Percentiles rank a stretch among this genome's conserved stretches.
Evolutionary conservation across 1,284 basidiomycete species (phyloP).

Genomic region (Marasmius oreades): DNA sequence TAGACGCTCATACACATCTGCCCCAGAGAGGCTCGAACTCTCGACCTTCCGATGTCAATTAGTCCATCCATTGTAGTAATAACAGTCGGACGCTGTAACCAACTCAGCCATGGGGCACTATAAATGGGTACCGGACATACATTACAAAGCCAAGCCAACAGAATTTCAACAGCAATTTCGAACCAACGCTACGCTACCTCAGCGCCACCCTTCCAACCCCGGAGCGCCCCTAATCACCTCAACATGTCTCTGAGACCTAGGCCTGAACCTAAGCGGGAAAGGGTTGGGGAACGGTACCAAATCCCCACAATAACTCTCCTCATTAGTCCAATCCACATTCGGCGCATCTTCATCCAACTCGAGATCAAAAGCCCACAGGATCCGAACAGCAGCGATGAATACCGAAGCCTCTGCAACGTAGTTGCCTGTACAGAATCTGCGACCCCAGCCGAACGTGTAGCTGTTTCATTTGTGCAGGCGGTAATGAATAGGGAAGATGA

Average conservation of each 20-base stretch:
- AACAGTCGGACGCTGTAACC: conserved; percentile 83
- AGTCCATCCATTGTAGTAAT: too few relatives aligned
- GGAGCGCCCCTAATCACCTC: neutral
- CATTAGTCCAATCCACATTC: neutral
- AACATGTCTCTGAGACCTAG: neutral
- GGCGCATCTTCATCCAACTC: neutral
- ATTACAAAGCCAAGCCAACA: too few relatives aligned
- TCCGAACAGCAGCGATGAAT: neutral
- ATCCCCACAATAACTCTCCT: neutral
- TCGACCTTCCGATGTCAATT: too few relatives aligned
- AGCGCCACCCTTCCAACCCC: neutral
- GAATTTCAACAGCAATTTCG: too few relatives aligned
- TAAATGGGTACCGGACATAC: too few relatives aligned
- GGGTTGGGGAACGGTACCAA: neutral
- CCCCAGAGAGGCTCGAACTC: too few relatives aligned
- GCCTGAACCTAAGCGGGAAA: neutral
- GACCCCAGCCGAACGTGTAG: neutral
- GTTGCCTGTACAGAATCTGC: neutral
- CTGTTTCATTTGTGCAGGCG: neutral
- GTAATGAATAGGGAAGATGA: too few relatives aligned
- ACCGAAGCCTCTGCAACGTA: neutral
- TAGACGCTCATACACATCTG: too few relatives aligned
- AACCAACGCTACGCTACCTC: too few relatives aligned
- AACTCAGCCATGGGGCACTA: conserved; percentile 80
- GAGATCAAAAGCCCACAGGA: neutral